These are phyloP conservation scores for Lumnitzera littorea DNA, from an alignment of 345 rosid genomes.

Conservation along the genomic window DNA sequence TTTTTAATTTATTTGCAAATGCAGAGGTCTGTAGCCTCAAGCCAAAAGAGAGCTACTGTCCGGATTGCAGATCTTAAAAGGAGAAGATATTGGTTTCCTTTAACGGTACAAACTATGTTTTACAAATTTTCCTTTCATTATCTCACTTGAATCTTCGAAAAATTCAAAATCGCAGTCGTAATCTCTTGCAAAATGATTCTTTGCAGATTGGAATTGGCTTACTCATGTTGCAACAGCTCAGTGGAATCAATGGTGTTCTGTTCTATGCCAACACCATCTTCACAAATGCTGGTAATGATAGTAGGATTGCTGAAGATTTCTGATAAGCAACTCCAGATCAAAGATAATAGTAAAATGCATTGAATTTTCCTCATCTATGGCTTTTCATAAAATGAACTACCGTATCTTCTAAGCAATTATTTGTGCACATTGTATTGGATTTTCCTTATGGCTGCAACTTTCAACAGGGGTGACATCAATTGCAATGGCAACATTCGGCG, in stretches of 20 bases:
- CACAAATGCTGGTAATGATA: conserved; percentile 55
- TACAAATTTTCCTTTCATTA: background rate
- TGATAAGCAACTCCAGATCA: background rate
- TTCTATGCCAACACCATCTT: conserved; percentile 85
- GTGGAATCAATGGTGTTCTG: conserved; percentile 83
- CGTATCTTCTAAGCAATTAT: too few species aligned
- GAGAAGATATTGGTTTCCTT: conserved; percentile 60
- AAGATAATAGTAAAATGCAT: too few species aligned
- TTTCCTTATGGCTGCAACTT: conserved; percentile 1
- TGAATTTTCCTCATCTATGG: too few species aligned
- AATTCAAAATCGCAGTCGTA: conserved; percentile 1
- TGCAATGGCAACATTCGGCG: conserved; percentile 65
- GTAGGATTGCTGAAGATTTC: background rate
- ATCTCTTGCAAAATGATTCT: conserved; percentile 8
- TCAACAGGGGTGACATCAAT: conserved; percentile 66
- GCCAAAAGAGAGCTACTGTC: conserved; percentile 51
- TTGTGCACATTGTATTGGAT: too few species aligned
- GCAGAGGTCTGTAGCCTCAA: conserved; percentile 80
- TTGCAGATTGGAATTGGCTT: conserved; percentile 86
- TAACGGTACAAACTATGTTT: conserved; percentile 29
- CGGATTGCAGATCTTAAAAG: conserved; percentile 59
- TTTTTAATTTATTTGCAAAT: background rate
- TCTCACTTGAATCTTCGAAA: background rate
- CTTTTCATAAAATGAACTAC: too few species aligned
- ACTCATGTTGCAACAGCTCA: conserved; percentile 80